phyloP scores from a whole-genome alignment of 371 early-diverging fungal genomes.

The Blastocladiella emersonii region DNA sequence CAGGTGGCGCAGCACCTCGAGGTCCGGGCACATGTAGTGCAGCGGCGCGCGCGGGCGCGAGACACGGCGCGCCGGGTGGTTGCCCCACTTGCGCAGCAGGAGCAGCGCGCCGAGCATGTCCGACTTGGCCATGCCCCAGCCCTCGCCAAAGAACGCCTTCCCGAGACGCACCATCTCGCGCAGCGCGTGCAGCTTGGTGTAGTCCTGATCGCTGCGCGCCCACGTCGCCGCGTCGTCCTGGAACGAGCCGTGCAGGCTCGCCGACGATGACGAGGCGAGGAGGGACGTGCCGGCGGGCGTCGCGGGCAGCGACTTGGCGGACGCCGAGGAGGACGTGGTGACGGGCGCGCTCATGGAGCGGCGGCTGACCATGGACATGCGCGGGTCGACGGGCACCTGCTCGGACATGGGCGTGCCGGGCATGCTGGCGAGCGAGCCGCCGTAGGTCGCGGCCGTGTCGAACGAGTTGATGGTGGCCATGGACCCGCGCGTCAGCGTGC shows the following conservation, averaged over 20 bases:
- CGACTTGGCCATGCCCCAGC: neutral
- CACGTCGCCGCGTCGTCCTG: neutral
- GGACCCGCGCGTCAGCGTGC: neutral
- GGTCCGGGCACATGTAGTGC: neutral
- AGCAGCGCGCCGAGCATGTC: neutral
- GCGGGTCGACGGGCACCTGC: neutral
- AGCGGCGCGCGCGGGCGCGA: neutral
- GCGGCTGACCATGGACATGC: too few relatives aligned
- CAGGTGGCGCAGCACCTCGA: neutral
- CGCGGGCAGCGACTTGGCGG: neutral
- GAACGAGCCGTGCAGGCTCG: too few relatives aligned
- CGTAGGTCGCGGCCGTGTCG: neutral
- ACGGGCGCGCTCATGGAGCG: too few relatives aligned
- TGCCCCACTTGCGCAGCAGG: neutral
- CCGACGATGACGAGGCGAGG: neutral
- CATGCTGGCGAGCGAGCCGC: neutral
- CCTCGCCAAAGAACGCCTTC: slow-evolving; percentile 4
- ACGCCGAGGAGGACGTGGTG: neutral
- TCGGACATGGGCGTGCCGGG: neutral
- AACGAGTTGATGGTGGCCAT: too few relatives aligned
- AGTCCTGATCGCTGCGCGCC: neutral
- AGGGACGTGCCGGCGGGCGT: neutral
- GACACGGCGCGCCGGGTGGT: neutral
- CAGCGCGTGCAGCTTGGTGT: neutral
- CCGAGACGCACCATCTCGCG: neutral